A percentile compares a stretch with the other conserved stretches of the same genome.
phyloP scores from a whole-genome alignment of 1,284 basidiomycete genomes.

The Inonotus hispidus region DNA sequence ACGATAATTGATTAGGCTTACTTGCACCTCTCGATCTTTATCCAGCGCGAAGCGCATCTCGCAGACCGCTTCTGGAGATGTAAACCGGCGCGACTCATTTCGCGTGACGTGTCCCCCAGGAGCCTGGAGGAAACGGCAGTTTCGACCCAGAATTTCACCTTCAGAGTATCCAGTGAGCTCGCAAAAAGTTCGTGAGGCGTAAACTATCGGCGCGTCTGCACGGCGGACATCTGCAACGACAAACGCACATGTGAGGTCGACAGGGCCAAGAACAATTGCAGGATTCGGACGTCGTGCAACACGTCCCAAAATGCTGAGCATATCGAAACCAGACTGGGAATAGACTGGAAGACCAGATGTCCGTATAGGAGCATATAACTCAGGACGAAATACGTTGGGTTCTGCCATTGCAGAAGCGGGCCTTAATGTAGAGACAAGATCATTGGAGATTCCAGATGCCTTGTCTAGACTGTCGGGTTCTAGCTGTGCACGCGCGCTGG shows the following conservation, averaged over 20 bases:
- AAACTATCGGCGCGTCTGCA: conserved; percentile 82
- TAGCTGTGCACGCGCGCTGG: neutral
- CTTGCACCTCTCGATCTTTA: conserved; percentile 84
- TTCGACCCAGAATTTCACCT: conserved; percentile 78
- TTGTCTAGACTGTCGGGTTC: no score
- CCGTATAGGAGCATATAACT: neutral
- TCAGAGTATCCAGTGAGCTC: conserved; percentile 80
- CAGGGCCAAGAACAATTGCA: conserved; percentile 77
- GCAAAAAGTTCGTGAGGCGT: conserved; percentile 78
- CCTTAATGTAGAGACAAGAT: neutral
- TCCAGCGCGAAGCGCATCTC: conserved; percentile 62
- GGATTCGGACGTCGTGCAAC: conserved; percentile 75
- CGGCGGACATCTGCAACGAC: conserved; percentile 80
- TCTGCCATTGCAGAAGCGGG: neutral
- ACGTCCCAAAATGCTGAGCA: conserved; percentile 76
- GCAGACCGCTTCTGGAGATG: conserved; percentile 63
- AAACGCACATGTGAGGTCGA: conserved; percentile 89
- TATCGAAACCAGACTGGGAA: conserved; percentile 86
- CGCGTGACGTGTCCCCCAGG: conserved; percentile 63
- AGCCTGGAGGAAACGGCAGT: conserved; percentile 83
- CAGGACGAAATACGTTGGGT: neutral
- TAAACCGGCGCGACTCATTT: conserved; percentile 64
- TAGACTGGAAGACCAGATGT: conserved; percentile 52
- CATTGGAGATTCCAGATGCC: neutral
- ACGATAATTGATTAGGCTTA: conserved; percentile 82